phyloP scores from a whole-genome alignment of 2,329 filamentous ascomycete species.

The Aspergillus floridensis region DNA sequence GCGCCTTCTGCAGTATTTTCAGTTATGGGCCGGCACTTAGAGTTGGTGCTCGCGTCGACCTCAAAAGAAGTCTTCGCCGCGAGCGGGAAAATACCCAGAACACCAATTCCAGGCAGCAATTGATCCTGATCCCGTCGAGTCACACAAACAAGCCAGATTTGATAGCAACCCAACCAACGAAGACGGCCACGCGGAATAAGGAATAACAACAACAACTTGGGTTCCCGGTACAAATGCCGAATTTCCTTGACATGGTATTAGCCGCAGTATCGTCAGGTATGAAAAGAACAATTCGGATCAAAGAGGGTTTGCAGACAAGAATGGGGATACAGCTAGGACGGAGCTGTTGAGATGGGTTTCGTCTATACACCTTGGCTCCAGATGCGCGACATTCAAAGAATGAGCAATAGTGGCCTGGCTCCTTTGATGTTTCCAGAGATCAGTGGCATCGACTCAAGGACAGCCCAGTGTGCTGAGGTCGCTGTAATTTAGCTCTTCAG shows the following conservation, averaged over 20 bases:
- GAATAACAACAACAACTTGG: not conserved
- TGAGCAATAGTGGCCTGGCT: not conserved
- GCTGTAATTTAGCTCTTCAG: not conserved
- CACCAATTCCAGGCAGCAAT: not conserved
- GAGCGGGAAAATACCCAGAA: not conserved
- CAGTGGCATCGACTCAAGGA: not conserved
- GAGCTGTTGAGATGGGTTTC: not conserved
- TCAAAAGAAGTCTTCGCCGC: not conserved
- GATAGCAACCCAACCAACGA: not conserved
- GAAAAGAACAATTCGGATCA: not conserved
- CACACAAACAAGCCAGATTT: not conserved
- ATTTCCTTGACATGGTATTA: not conserved
- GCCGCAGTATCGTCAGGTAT: not conserved
- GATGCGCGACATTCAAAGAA: not conserved
- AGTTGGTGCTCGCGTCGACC: not conserved
- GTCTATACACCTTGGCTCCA: not conserved
- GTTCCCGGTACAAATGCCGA: not conserved
- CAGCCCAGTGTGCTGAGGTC: not conserved
- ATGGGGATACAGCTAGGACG: not conserved
- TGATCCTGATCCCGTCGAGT: not conserved
- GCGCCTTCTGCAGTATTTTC: not conserved
- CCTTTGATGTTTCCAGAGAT: not conserved
- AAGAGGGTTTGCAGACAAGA: not conserved
- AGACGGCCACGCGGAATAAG: not conserved
- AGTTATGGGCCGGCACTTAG: not conserved